Evolutionary conservation across 108 stramenopile species (phyloP).

Genomic region (Chaetoceros tenuissimus): DNA sequence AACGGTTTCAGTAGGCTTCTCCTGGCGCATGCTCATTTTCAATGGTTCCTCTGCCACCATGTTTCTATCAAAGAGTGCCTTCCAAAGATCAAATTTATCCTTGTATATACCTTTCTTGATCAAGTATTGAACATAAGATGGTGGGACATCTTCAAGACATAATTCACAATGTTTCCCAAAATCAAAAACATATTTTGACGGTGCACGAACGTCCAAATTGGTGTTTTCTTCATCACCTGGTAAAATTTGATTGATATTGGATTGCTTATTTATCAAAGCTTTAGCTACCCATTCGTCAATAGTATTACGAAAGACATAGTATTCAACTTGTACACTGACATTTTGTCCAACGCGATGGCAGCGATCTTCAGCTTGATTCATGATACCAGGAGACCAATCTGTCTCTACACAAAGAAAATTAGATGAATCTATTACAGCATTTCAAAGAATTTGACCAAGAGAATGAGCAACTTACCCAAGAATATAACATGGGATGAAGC

Average conservation of each 20-base stretch:
- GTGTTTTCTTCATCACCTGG: background rate
- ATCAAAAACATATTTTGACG: slow-evolving; percentile 12
- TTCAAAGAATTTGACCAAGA: too few relatives aligned
- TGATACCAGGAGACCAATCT: slow-evolving; percentile 25
- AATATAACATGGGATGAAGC: slow-evolving; percentile 25
- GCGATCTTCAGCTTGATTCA: slow-evolving; percentile 27
- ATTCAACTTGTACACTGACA: slow-evolving; percentile 10
- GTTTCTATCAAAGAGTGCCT: slow-evolving; percentile 7
- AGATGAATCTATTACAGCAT: too few relatives aligned
- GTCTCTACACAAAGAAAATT: too few relatives aligned
- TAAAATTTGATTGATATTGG: background rate
- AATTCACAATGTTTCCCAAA: slow-evolving; percentile 17
- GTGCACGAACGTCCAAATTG: background rate
- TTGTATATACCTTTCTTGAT: too few relatives aligned
- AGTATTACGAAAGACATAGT: slow-evolving; percentile 19
- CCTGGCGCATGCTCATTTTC: slow-evolving; percentile 6
- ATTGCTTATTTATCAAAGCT: slow-evolving; percentile 10
- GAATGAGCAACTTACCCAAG: too few relatives aligned
- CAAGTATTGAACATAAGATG: slow-evolving; percentile 1
- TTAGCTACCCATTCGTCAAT: slow-evolving; percentile 23
- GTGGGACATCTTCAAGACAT: slow-evolving; percentile 9
- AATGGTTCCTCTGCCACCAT: slow-evolving; percentile 4
- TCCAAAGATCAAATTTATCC: background rate
- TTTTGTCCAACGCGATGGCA: slow-evolving; percentile 29
- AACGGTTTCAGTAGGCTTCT: slow-evolving; percentile 5